Evolutionary conservation across 2,329 filamentous ascomycete species (phyloP), one percentile per base, ranked within the genome.

Genomic region (Apiospora koreana): DNA sequence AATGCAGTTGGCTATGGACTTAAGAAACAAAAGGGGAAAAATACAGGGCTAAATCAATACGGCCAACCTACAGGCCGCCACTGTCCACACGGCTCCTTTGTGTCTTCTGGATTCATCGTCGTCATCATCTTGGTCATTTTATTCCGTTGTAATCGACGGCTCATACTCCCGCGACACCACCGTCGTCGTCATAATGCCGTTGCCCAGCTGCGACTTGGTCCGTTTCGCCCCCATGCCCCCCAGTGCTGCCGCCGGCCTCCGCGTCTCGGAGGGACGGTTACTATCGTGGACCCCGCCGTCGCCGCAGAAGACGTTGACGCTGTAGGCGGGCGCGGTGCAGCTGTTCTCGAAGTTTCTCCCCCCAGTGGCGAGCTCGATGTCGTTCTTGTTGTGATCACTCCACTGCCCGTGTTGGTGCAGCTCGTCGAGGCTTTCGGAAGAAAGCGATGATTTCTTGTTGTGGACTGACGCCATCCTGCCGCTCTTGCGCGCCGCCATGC

Each of bases 361-460:
- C 16, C 45, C 43, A 3, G 54, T 12, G 66, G 25, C 66, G 43
- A 54, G 66, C 66, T 68, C 66, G 10, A 68, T 10, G 45, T 68
- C 66, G 45, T 68, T 45, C 25, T 67, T 38, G 54, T 23, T 12
- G 31, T 23, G 21, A 16, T 14, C 25, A 25, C 38, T 12, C 12
- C 12, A 16, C 12, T 31, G 6, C 4, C 18, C 16, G 21, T 43
- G 38, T 5, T 28, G 42, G 65, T 67, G 14, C 28, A 68, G 66
- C 66, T 68, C 66, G n/a, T 68, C 66, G 21, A 48, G 28, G 66
- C 66, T 68, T 28, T 68, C 66, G 1, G 66, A 38, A 18, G 43
- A 18, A 3, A 23, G 4, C 16, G 31, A 42, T 23, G 64, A 28
- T 18, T 35, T 23, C 42, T 35, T 23, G 65, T 25, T 14, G 16